Base-by-base conservation (phyloP, 2,329 filamentous ascomycete genomes). In the Phaeosphaeria sp. region DNA sequence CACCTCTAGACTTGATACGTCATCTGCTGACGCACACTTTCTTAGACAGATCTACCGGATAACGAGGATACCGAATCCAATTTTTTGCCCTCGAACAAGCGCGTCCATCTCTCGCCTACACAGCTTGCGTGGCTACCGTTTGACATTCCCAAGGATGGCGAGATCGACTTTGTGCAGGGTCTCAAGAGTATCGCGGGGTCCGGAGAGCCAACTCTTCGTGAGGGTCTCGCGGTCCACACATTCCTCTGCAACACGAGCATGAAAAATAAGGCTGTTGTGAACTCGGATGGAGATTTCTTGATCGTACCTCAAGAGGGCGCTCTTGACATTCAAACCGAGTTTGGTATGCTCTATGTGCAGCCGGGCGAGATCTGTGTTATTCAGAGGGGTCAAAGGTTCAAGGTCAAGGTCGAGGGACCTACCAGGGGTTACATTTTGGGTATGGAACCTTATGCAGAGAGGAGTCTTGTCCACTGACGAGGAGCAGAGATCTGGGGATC, bases 351-450 rank as follows among this genome's bases (percentile, higher is more conserved):
- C 6, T 84, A 91, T 44, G 87, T 93, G n/a, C 84, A 90, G 53
- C 90, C 90, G 1, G 89, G 90, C 74, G 91, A 94, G 76, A 92
- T 94, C 46, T 87, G 84, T 62, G 88, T 94, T 1, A 88, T 94
- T 51, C 90, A 90, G 1, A 83, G 91, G 42, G 90, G 90, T 25
- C 82, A 93, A 65, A 84, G 89, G 22, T 93, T 91, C 79, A 87
- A 88, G 47, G 89, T 94, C 10, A 81, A 79, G n/a, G 82, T 93
- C 0, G 80, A 83, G 2, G 85, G 86, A 1, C 85, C 86, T 2
- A 86, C 86, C 0, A 80, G 90, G 48, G 91, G 91, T 10, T 93
- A 93, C 69, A 90, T 91, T 52, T 83, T 91, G 22, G 90, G 69
- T 72, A 51, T 23, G 61, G 41, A 17, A 25, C 25, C 18, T 54